Base-by-base conservation (phyloP, 2,329 filamentous ascomycete species). In the Dendrostoma leiphaemia region DNA sequence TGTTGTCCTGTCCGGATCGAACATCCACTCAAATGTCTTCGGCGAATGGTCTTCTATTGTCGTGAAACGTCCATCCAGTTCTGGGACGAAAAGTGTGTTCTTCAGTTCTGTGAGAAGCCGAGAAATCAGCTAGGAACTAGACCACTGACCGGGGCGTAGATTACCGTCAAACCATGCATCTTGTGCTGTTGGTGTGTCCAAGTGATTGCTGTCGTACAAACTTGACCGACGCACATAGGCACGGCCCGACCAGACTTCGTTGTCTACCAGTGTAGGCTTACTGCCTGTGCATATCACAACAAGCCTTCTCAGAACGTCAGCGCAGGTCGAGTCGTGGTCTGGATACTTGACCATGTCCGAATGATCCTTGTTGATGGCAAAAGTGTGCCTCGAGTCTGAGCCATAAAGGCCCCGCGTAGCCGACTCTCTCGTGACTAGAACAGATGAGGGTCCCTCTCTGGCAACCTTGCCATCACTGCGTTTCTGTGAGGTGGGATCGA, bases 331-430 rank as follows among this genome's bases (percentile, higher is more conserved):
- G 29, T 62, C 53, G 10, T 48, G 56, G 3, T 23, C 31, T 1
- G 38, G 3, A 13, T 63, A 64, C 24, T 64, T 65, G 31, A 63
- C 62, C 53, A 65, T 63, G 1, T 60, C 44, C 3, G 61, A 63
- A 34, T 65, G 62, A 15, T 56, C 60, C 34, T 59, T 54, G 19
- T 65, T 53, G 23, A 65, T 62, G 1, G 57, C 57, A n/a, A 65
- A 60, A 1, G 54, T 59, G 1, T 19, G 12, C 1, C 53, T 38
- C 0, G 49, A 41, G 3, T 51, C 43, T 10, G 34, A 40, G 24
- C 47, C 10, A 15, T 51, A 59, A 28, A 58, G 31, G 8, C 57
- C 53, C 26, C 60, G 52, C 7, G 62, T 64, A 9, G 63, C 63
- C 5, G 63, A 65, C 1, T 59, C 49, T 24, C 48, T 48, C 0